Percentiles rank a stretch among this genome's conserved stretches.
phyloP scores from a whole-genome alignment of 495 filamentous ascomycete species.

The Massariosphaeria phaeospora region DNA sequence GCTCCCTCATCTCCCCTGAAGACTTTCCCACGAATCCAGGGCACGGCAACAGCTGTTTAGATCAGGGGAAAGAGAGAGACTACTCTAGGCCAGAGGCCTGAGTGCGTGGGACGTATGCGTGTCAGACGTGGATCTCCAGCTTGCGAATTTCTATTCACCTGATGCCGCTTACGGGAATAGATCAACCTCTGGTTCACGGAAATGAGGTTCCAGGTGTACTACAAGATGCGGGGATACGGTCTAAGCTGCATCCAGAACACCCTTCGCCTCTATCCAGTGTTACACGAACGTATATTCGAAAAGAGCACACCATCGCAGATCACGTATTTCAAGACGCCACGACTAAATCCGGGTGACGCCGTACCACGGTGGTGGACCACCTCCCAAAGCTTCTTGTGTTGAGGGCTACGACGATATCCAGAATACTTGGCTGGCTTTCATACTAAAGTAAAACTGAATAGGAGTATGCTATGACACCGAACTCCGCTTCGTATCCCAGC shows the following conservation, averaged over 20 bases:
- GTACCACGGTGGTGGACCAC: not conserved
- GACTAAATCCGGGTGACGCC: not conserved
- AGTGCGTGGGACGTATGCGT: constrained; percentile 20
- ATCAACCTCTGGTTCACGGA: not conserved
- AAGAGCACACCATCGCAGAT: not conserved
- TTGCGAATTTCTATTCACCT: not conserved
- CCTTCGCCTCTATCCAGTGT: not conserved
- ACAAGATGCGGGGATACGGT: not conserved
- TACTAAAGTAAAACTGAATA: too few relatives aligned
- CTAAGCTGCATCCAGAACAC: not conserved
- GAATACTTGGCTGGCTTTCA: too few relatives aligned
- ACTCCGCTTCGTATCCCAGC: not conserved
- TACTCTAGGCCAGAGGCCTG: not conserved
- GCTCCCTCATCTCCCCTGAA: too few relatives aligned
- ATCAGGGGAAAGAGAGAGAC: constrained; percentile 1
- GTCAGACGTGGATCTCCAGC: constrained; percentile 11
- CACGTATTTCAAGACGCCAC: not conserved
- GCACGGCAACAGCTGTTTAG: too few relatives aligned
- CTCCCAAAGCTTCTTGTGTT: not conserved
- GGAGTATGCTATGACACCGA: too few relatives aligned
- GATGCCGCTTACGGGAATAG: constrained; percentile 18
- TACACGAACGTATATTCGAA: not conserved
- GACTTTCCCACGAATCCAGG: too few relatives aligned
- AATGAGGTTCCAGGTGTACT: not conserved
- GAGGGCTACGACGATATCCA: not conserved